Evolutionary conservation across 106 monocot species (phyloP), one percentile per base, ranked within the genome.

Genomic region (Dioscorea dumetorum): DNA sequence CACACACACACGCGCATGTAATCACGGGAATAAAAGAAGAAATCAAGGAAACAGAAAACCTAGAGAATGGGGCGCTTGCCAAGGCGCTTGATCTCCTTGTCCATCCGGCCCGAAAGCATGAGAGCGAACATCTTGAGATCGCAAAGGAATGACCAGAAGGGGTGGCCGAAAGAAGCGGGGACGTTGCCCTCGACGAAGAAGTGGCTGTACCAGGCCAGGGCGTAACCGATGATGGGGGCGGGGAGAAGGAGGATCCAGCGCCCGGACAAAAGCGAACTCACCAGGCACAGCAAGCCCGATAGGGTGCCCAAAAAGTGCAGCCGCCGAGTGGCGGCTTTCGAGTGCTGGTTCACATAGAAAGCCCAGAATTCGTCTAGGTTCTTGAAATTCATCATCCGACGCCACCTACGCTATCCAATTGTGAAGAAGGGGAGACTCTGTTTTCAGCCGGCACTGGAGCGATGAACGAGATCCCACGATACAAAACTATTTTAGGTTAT

Each of bases 241-340:
- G 70, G 68, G 41, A 85, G 65, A n/a, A 83, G 62, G 15, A 81
- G 64, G 72, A 78, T 73, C 48, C 35, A 50, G 14, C 71, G 64
- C 58, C 71, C 75, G 20, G 70, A 48, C 48, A 83, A 34, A 31
- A 71, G 50, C 8, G 88, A 71, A 61, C 7, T 48, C 31, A 75
- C 28, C 33, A 83, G 24, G 87, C 77, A 77, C 57, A 81, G n/a
- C 32, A 90, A 50, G 4, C 64, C 76, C 32, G 52, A 54, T 19
- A 94, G 80, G 52, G 90, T 85, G 61, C 87, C 82, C 31, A 63
- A 21, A 83, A 87, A 94, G 87, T 94, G 94, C 77, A 80, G 79
- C 62, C 82, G 84, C 33, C 94, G 82, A 8, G 90, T 90, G 24
- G 71, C 50, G 21, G 80, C 66, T 80, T 94, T 88, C 22, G 86